Base-by-base conservation (phyloP, 1,139 yeast species). In the Blastobotrys indianensis region DNA sequence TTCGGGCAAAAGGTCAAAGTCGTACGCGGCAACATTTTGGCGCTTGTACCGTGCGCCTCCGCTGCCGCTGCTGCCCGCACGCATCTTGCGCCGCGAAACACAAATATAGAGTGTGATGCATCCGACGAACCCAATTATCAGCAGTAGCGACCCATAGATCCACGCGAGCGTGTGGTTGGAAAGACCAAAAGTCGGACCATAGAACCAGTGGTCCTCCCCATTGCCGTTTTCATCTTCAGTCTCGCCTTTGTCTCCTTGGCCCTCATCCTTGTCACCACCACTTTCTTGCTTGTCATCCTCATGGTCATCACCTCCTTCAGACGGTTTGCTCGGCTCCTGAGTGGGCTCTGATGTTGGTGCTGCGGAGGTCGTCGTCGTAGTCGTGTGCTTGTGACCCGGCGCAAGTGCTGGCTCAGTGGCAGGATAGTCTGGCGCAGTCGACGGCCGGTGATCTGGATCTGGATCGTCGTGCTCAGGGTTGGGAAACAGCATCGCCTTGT, bases 401-500 rank as follows among this genome's bases (percentile, higher is more conserved):
- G 28, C 20, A 10, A 16, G 8, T 13, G 42, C 42, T n/a, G 25
- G 39, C 15, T 37, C 42, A 8, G 44, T 37, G 25, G 51, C 33
- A 3, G 44, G 30, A 4, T 42, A 13, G n/a, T 51, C 35, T 9
- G 51, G 40, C 10, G 40, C 47, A 12, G 38, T 32, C 11, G 49
- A 32, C 2, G 38, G 32, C 12, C 44, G 42, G 13, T 50, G 51
- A 13, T 48, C 46, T 4, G 53, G 48, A 17, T 50, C 50, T 1
- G 49, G 47, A 32, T 55, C 51, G 4, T 44, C 49, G 30, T 51
- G 51, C 8, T 51, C 53, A 3, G 50, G 50, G 33, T 54, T 53
- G 6, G 61, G 59, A 7, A 70, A 62, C 17, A 70, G 69, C 45
- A 64, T 76, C 0, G 85, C 88, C 60, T 77, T 76, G 1, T 72